A percentile compares a stretch with the other conserved stretches of the same genome.
Evolutionary conservation across 441 rosid genomes (phyloP).

Genomic region (Viola pubescens): DNA sequence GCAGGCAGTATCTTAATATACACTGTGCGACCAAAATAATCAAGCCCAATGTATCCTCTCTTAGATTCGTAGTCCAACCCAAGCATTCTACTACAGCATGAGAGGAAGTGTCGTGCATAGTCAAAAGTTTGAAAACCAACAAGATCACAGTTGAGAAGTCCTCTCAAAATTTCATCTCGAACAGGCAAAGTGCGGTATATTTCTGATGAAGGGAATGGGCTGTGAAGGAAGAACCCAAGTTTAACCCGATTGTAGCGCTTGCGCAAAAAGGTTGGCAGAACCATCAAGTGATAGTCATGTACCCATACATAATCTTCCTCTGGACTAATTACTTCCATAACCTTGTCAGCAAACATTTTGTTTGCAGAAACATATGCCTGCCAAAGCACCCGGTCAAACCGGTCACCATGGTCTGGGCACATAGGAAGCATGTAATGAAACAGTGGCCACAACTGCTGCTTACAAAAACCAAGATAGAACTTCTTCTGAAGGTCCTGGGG

Average conservation of each 20-base stretch:
- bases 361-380: slow-evolving; percentile 88
- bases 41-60: slow-evolving; percentile 88
- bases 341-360: slow-evolving; percentile 84
- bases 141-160: slow-evolving; percentile 73
- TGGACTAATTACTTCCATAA: slow-evolving; percentile 74
- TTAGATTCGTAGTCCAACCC: slow-evolving; percentile 87
- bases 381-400: slow-evolving; percentile 81
- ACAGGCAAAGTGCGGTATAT: slow-evolving; percentile 80
- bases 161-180: slow-evolving; percentile 70
- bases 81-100: slow-evolving; percentile 94
- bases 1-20: slow-evolving; percentile 74
- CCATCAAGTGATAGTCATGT: slow-evolving; percentile 91
- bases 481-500: slow-evolving; percentile 66
- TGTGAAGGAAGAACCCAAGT: slow-evolving; percentile 91
- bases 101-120: slow-evolving; percentile 86
- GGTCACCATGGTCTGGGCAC: slow-evolving; percentile 84
- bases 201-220: slow-evolving; percentile 90
- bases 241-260: slow-evolving; percentile 57
- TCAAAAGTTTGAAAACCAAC: slow-evolving; percentile 91
- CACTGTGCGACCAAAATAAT: slow-evolving; percentile 86
- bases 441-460: slow-evolving; percentile 91
- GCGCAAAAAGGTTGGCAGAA: slow-evolving; percentile 80
- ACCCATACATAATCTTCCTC: slow-evolving; percentile 88
- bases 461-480: slow-evolving; percentile 82
- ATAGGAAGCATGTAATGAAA: slow-evolving; percentile 90